A percentile compares a stretch with the other conserved stretches of the same genome.
phyloP scores from a whole-genome alignment of 2,329 filamentous ascomycete genomes.

The Diaporthe sp. region DNA sequence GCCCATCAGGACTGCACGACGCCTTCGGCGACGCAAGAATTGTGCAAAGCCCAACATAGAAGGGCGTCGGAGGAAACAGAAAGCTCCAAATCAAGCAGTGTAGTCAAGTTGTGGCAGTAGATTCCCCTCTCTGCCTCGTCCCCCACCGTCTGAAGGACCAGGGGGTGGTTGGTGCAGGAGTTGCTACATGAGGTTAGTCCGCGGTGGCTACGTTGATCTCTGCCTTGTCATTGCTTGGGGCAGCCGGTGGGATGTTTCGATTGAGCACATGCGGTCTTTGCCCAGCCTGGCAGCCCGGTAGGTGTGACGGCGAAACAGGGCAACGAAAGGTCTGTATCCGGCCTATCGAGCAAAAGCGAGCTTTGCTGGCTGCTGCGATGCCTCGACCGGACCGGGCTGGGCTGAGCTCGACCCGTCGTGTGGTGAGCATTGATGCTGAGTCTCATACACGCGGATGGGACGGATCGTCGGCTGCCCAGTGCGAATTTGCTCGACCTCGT shows the following conservation, averaged over 20 bases:
- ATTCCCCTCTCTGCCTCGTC: constrained; percentile 3
- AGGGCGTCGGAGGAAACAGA: neutral
- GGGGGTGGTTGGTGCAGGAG: constrained; percentile 1
- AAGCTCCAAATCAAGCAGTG: neutral
- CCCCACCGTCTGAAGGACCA: neutral
- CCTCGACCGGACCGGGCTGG: constrained; percentile 10
- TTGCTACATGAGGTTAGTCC: constrained; percentile 13
- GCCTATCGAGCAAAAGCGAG: neutral
- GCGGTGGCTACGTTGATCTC: constrained; percentile 6
- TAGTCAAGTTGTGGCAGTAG: neutral
- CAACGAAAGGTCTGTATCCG: neutral
- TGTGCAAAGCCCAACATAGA: neutral
- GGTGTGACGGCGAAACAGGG: constrained; percentile 18
- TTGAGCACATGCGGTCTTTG: constrained; percentile 2
- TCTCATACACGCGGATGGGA: constrained; percentile 25
- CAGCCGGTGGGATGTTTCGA: constrained; percentile 16
- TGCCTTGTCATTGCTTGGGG: constrained; percentile 17
- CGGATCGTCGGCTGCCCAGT: constrained; percentile 29
- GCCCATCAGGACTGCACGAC: neutral
- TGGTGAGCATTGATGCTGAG: constrained; percentile 31
- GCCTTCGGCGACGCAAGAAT: neutral
- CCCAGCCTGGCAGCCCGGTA: constrained; percentile 4
- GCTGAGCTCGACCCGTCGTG: neutral
- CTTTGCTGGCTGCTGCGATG: neutral
- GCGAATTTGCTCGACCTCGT: constrained; percentile 17